Conservation (phyloP, 768 basidiomycete species). For the Rhodotorula babjevae region DNA sequence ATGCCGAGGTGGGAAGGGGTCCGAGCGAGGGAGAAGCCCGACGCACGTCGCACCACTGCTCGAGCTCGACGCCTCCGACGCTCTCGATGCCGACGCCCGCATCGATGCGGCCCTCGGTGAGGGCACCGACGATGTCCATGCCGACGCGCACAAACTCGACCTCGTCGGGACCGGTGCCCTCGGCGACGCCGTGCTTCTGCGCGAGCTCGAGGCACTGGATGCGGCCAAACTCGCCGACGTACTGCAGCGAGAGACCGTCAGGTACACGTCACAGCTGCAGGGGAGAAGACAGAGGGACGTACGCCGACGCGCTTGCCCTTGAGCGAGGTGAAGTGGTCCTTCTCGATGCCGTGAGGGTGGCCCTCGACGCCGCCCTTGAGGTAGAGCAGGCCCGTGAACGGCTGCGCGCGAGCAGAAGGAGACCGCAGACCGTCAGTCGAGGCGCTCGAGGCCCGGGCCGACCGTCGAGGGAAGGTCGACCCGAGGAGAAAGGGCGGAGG, state of each 20-base stretch:
- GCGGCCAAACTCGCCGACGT: slow-evolving; percentile 42
- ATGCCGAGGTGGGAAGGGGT: no score
- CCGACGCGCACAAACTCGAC: slow-evolving; percentile 34
- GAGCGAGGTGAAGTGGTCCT: slow-evolving; percentile 35
- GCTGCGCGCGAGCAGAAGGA: slow-evolving; percentile 5
- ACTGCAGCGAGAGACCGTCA: background rate
- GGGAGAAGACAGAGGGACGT: background rate
- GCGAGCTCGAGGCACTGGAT: slow-evolving; percentile 37
- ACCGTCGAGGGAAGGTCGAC: background rate
- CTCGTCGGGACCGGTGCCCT: slow-evolving; percentile 37
- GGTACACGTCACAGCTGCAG: no score
- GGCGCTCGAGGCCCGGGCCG: no score
- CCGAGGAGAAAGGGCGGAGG: background rate
- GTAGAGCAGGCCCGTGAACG: slow-evolving; percentile 43
- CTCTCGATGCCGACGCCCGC: slow-evolving; percentile 42
- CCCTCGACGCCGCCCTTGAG: slow-evolving; percentile 40
- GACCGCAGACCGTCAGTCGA: background rate
- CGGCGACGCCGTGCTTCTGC: slow-evolving; percentile 35
- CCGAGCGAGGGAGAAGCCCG: no score
- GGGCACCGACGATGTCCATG: slow-evolving; percentile 41
- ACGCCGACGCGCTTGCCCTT: slow-evolving; percentile 40
- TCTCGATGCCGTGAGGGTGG: slow-evolving; percentile 21
- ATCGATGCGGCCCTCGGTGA: slow-evolving; percentile 40
- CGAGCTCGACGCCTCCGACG: slow-evolving; percentile 41
- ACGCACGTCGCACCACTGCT: slow-evolving; percentile 20